phyloP scores from a whole-genome alignment of 1,284 basidiomycete species.

The Rhodotorula sp. region DNA sequence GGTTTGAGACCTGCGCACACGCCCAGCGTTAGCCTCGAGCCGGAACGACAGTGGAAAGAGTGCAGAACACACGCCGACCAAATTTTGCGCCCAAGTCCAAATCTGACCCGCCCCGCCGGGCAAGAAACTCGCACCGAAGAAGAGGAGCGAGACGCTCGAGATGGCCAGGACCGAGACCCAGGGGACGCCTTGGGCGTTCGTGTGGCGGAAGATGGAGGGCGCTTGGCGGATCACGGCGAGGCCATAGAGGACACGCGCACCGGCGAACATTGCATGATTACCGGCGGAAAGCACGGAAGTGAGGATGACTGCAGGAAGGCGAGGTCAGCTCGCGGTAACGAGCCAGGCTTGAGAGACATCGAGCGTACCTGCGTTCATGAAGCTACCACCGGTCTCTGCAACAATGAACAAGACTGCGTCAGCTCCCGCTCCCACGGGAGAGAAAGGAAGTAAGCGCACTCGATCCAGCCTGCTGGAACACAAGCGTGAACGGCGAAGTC shows the following conservation, averaged over 20 bases:
- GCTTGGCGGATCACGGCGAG: slow-evolving; percentile 46
- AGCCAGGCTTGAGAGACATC: neutral
- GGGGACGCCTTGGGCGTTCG: slow-evolving; percentile 27
- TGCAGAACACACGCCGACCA: slow-evolving; percentile 17
- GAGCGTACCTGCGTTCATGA: slow-evolving; percentile 44
- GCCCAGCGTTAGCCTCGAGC: neutral
- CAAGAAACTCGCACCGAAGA: slow-evolving; percentile 41
- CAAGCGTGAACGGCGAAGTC: slow-evolving; percentile 30
- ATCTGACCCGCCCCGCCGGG: slow-evolving; percentile 26
- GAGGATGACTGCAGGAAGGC: slow-evolving; percentile 43
- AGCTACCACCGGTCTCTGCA: slow-evolving; percentile 43
- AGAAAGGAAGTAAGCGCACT: slow-evolving; percentile 1
- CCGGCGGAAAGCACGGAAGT: slow-evolving; percentile 47
- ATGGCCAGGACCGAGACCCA: slow-evolving; percentile 20
- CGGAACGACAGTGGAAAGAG: neutral
- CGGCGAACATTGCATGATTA: slow-evolving; percentile 48
- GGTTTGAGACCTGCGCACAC: slow-evolving; percentile 21
- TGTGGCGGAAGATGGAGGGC: slow-evolving; percentile 45
- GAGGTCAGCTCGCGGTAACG: neutral
- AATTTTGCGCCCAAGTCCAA: slow-evolving; percentile 28
- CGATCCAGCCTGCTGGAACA: slow-evolving; percentile 21
- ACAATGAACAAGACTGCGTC: slow-evolving; percentile 10
- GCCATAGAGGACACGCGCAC: slow-evolving; percentile 47
- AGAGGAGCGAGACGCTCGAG: slow-evolving; percentile 24
- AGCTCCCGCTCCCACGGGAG: neutral